Conservation (phyloP, 2,329 filamentous ascomycete genomes). For the Neofusicoccum kwambonambiense region DNA sequence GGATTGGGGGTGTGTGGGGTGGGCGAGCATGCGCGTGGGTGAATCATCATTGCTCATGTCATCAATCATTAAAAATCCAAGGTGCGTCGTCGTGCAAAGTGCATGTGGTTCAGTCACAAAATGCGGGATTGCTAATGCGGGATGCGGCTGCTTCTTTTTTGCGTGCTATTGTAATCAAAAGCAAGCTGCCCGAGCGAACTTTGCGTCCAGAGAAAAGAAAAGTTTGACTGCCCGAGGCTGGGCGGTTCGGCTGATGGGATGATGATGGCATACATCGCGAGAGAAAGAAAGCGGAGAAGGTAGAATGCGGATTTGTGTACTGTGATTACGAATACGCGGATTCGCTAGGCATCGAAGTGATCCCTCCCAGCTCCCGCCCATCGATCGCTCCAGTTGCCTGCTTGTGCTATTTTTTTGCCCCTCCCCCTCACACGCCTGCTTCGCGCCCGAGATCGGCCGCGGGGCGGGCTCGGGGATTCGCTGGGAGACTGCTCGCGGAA, state of each 20-base stretch:
- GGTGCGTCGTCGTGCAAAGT: too few species aligned
- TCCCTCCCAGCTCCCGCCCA: too few species aligned
- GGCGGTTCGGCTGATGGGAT: background rate
- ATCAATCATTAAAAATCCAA: background rate
- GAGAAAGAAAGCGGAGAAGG: background rate
- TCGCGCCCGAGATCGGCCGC: too few species aligned
- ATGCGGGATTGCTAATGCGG: background rate
- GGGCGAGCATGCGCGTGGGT: background rate
- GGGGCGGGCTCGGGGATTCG: background rate
- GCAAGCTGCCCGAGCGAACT: background rate
- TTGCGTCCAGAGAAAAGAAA: background rate
- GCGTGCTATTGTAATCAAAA: too few species aligned
- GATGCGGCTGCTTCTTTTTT: too few species aligned
- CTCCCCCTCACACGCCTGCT: too few species aligned
- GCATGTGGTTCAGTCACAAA: background rate
- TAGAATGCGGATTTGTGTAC: too few species aligned
- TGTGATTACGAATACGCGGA: too few species aligned
- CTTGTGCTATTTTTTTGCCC: too few species aligned
- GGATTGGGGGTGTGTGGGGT: too few species aligned
- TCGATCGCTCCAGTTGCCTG: too few species aligned
- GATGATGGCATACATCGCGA: background rate
- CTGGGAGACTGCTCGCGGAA: background rate
- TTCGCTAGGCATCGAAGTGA: too few species aligned
- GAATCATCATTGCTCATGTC: background rate
- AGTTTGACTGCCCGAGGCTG: background rate